Conservation (phyloP, 2,329 filamentous ascomycete genomes). For the Talaromyces sp. region DNA sequence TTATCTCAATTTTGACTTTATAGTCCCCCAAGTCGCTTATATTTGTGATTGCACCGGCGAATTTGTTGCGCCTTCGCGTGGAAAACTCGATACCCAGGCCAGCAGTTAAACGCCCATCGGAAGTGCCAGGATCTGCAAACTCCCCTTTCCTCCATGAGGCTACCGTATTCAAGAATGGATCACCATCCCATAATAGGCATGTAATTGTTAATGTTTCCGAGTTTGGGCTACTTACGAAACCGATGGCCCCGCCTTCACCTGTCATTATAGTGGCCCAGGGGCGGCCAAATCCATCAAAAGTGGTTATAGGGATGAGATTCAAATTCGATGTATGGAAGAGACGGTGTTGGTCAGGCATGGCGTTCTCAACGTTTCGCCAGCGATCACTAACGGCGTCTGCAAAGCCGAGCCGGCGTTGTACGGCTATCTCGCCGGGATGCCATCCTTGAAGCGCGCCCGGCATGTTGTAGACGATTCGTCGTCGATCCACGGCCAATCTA, state of each 20-base stretch:
- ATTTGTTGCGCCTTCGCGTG: slow-evolving; percentile 24
- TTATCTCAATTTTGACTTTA: slow-evolving; percentile 6
- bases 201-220: slow-evolving; percentile 1
- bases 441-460: slow-evolving; percentile 15
- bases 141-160: background rate
- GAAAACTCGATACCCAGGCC: slow-evolving; percentile 24
- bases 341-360: slow-evolving; percentile 23
- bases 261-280: slow-evolving; percentile 24
- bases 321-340: slow-evolving; percentile 24
- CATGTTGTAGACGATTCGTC: background rate
- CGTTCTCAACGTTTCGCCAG: slow-evolving; percentile 10
- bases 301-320: slow-evolving; percentile 20
- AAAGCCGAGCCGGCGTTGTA: slow-evolving; percentile 23
- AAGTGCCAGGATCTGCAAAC: background rate
- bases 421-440: slow-evolving; percentile 22
- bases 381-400: slow-evolving; percentile 16
- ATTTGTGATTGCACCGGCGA: slow-evolving; percentile 14
- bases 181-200: slow-evolving; percentile 12
- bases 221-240: slow-evolving; percentile 19
- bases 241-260: slow-evolving; percentile 15
- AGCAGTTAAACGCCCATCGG: slow-evolving; percentile 15
- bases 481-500: background rate
- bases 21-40: background rate
- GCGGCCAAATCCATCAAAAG: slow-evolving; percentile 19
- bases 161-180: slow-evolving; percentile 10